A percentile compares a stretch with the other conserved stretches of the same genome.
These are phyloP conservation scores for Cladophialophora immunda DNA, from an alignment of 2,329 filamentous ascomycete species.

Conservation along the genomic window DNA sequence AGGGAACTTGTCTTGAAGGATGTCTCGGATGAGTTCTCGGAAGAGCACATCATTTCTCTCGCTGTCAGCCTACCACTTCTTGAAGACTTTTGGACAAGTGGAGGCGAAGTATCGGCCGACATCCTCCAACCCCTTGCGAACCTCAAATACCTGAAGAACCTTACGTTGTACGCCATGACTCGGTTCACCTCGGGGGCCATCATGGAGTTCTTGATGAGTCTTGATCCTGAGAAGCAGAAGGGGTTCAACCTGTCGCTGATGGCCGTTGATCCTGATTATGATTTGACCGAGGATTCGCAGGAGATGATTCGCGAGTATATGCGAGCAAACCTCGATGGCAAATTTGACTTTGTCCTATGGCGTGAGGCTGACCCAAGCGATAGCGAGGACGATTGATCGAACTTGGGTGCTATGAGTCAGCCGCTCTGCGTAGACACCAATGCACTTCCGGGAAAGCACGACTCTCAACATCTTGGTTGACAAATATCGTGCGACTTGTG, in stretches of 20 bases:
- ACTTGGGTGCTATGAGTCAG: background rate
- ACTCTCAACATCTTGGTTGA: background rate
- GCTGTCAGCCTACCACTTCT: conserved; percentile 44
- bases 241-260: conserved; percentile 46
- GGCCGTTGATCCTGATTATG: conserved; percentile 39
- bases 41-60: conserved; percentile 44
- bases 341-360: conserved; percentile 41
- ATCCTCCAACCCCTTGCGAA: conserved; percentile 44
- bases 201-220: conserved; percentile 44
- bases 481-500: background rate
- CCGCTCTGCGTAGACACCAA: background rate
- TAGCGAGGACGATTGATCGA: conserved; percentile 38
- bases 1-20: conserved; percentile 47
- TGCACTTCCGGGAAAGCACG: background rate
- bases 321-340: conserved; percentile 36
- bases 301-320: conserved; percentile 44
- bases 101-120: conserved; percentile 44
- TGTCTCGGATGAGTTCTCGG: conserved; percentile 47
- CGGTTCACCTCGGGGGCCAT: conserved; percentile 46
- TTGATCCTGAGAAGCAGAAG: conserved; percentile 43
- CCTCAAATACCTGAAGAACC: conserved; percentile 41
- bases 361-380: conserved; percentile 38
- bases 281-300: conserved; percentile 43
- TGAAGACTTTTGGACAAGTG: conserved; percentile 47
- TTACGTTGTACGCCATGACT: conserved; percentile 46